Conservation (phyloP, 2,329 filamentous ascomycete species). For the Colletotrichum orchidophilum region DNA sequence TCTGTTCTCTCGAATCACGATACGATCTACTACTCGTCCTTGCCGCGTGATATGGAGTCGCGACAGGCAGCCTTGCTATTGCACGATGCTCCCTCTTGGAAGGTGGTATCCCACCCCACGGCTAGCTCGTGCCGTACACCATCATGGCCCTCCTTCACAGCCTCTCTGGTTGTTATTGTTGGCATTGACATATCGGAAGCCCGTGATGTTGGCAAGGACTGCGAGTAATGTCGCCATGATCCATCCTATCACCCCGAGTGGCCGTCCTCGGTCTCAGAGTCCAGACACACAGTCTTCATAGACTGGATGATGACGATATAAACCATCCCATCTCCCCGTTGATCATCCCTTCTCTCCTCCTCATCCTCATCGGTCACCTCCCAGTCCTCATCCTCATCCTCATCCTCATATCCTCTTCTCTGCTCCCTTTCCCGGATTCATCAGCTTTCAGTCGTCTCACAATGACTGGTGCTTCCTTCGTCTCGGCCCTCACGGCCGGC, state of each 20-base stretch:
- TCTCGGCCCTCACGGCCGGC: slow-evolving; percentile 26
- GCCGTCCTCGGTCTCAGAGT: not conserved
- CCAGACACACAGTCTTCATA: not conserved
- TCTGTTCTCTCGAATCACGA: slow-evolving; percentile 12
- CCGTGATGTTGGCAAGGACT: slow-evolving; percentile 6
- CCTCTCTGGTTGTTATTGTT: not conserved
- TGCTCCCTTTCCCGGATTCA: not conserved
- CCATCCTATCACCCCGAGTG: not conserved
- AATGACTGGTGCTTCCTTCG: slow-evolving; percentile 21
- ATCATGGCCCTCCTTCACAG: slow-evolving; percentile 1
- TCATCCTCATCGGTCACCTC: slow-evolving; percentile 12
- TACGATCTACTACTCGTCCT: not conserved
- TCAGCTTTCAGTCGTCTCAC: not conserved
- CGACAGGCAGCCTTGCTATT: slow-evolving; percentile 18
- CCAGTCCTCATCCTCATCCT: slow-evolving; percentile 12
- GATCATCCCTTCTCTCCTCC: not conserved
- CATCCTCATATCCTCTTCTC: not conserved
- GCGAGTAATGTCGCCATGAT: not conserved
- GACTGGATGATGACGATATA: slow-evolving; percentile 25
- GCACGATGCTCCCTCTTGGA: slow-evolving; percentile 30
- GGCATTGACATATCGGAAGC: not conserved
- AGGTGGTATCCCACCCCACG: slow-evolving; percentile 30
- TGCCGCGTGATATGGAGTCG: not conserved
- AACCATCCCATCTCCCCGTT: slow-evolving; percentile 8
- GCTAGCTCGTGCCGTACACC: slow-evolving; percentile 22